Conservation (phyloP, 768 basidiomycete species). For the Tephrocybe sp. region DNA sequence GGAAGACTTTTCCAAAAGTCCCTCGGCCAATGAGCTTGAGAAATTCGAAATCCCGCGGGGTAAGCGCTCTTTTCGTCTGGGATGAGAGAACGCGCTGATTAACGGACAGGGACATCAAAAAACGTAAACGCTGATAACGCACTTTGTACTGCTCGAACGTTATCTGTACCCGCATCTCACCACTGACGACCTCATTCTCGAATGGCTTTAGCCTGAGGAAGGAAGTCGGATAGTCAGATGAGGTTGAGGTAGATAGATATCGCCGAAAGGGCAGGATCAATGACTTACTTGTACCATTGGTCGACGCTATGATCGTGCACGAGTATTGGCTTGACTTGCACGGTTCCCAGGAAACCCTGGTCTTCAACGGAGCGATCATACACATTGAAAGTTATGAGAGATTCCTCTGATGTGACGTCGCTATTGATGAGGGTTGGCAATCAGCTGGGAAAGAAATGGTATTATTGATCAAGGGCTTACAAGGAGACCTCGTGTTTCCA, state of each 20-base stretch:
- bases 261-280: slow-evolving; percentile 15
- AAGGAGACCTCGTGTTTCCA: slow-evolving; percentile 99
- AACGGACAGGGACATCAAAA: slow-evolving; percentile 7
- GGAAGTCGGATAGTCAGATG: slow-evolving; percentile 15
- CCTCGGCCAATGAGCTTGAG: slow-evolving; percentile 98
- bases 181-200: slow-evolving; percentile 82
- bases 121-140: slow-evolving; percentile 27
- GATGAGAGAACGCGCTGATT: slow-evolving; percentile 18
- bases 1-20: slow-evolving; percentile 98
- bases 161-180: slow-evolving; percentile 93
- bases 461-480: slow-evolving; percentile 50
- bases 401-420: slow-evolving; percentile 90
- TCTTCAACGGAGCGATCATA: slow-evolving; percentile 86
- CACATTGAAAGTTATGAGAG: slow-evolving; percentile 82
- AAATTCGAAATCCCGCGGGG: slow-evolving; percentile 97
- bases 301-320: slow-evolving; percentile 95
- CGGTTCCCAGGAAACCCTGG: slow-evolving; percentile 86
- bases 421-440: slow-evolving; percentile 41
- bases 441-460: slow-evolving; percentile 15
- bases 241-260: slow-evolving; percentile 11
- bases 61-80: slow-evolving; percentile 82
- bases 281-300: slow-evolving; percentile 92
- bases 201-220: slow-evolving; percentile 64
- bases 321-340: slow-evolving; percentile 89
- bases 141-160: slow-evolving; percentile 93